Conservation (phyloP, 176 grass and related monocot genomes). For the Triticum turgidum region DNA sequence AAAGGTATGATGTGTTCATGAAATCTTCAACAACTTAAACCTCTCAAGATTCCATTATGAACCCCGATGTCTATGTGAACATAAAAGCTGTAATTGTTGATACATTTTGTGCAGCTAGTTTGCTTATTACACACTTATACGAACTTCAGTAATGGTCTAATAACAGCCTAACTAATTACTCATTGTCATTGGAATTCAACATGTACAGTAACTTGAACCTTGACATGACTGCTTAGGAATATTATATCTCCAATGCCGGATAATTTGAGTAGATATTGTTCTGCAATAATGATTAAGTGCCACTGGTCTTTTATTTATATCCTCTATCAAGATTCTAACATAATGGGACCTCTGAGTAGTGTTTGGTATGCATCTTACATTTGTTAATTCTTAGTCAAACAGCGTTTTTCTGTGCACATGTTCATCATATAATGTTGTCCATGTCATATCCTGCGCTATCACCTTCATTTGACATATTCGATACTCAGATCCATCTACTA, state of each 20-base stretch:
- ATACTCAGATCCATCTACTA: slow-evolving; percentile 7
- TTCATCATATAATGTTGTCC: neutral
- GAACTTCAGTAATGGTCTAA: neutral
- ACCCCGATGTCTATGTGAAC: neutral
- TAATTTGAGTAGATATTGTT: slow-evolving; percentile 1
- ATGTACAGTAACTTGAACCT: neutral
- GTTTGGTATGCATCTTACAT: neutral
- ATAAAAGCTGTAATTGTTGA: neutral
- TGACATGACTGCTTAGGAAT: neutral
- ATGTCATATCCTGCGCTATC: neutral
- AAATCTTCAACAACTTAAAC: slow-evolving; percentile 16
- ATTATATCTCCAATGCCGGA: neutral
- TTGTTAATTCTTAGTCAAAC: neutral
- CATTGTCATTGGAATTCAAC: neutral
- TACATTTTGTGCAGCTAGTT: slow-evolving; percentile 19
- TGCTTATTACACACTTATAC: neutral
- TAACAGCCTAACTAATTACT: neutral
- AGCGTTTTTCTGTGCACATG: neutral
- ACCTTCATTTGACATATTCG: neutral
- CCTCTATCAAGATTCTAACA: neutral
- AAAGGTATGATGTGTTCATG: slow-evolving; percentile 59
- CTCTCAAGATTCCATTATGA: slow-evolving; percentile 1
- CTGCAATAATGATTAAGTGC: neutral
- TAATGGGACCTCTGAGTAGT: neutral
- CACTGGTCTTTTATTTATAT: neutral